phyloP scores from a whole-genome alignment of 2,329 filamentous ascomycete genomes.

The Penicillium sp. region DNA sequence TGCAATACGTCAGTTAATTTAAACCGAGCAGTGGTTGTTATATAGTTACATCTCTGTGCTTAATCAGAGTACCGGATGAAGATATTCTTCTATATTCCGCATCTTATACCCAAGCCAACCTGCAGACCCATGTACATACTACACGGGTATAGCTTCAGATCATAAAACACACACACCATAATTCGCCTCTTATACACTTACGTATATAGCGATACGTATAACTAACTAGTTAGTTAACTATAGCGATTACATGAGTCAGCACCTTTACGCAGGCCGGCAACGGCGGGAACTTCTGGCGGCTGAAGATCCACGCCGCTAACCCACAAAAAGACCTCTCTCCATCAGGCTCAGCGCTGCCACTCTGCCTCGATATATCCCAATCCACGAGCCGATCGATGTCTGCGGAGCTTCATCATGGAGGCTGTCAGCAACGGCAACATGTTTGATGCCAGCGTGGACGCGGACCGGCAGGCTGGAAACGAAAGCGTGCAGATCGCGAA shows the following conservation, averaged over 20 bases:
- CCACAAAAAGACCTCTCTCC: not conserved
- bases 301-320: not conserved
- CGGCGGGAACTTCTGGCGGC: not conserved
- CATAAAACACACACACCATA: too few relatives aligned
- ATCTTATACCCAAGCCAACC: too few relatives aligned
- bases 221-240: too few relatives aligned
- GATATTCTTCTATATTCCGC: too few relatives aligned
- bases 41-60: too few relatives aligned
- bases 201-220: too few relatives aligned
- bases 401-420: conserved; percentile 30
- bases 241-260: too few relatives aligned
- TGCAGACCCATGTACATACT: too few relatives aligned
- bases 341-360: not conserved
- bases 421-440: conserved; percentile 38
- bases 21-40: not conserved
- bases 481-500: conserved; percentile 29
- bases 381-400: conserved; percentile 25
- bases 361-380: not conserved
- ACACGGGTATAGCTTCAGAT: too few relatives aligned
- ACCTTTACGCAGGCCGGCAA: not conserved
- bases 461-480: conserved; percentile 24
- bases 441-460: conserved; percentile 34
- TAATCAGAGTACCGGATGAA: too few relatives aligned
- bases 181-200: too few relatives aligned
- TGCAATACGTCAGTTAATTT: not conserved